These are phyloP conservation scores for Fagopyrum homotropicum DNA, from an alignment of 148 eudicot genomes.

Conservation along the genomic window DNA sequence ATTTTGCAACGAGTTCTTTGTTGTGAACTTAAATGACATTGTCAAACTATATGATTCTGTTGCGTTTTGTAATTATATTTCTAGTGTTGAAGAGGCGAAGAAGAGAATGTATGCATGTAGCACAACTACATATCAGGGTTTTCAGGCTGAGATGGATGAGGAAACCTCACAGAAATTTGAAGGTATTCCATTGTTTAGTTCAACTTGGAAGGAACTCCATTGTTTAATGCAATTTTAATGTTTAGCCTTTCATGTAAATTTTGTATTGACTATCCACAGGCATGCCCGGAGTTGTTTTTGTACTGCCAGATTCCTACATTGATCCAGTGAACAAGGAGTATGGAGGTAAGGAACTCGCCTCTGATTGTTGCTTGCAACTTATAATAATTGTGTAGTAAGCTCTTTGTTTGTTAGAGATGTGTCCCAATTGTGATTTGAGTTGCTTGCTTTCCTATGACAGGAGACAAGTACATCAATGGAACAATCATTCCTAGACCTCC, in stretches of 20 bases:
- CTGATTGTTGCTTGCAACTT: neutral
- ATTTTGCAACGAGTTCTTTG: neutral
- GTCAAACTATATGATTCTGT: neutral
- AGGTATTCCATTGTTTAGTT: conserved; percentile 26
- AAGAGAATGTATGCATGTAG: conserved; percentile 87
- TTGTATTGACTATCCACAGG: conserved; percentile 25
- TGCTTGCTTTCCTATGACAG: conserved; percentile 24
- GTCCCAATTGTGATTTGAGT: neutral
- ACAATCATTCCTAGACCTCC: conserved; percentile 83
- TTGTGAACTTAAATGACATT: too few species aligned
- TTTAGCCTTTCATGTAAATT: neutral
- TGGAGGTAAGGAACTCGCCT: conserved; percentile 53
- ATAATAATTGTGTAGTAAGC: neutral
- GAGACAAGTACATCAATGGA: conserved; percentile 88
- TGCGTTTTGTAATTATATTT: neutral
- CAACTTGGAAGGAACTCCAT: conserved; percentile 23
- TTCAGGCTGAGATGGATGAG: conserved; percentile 72
- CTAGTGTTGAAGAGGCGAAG: conserved; percentile 91
- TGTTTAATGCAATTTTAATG: neutral
- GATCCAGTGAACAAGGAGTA: conserved; percentile 93
- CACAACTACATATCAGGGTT: conserved; percentile 78
- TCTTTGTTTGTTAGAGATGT: neutral
- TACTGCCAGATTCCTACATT: conserved; percentile 93
- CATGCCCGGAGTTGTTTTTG: conserved; percentile 78
- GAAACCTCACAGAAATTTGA: conserved; percentile 69